phyloP scores from a whole-genome alignment of 495 filamentous ascomycete species.

The Aspergillus indologenus region DNA sequence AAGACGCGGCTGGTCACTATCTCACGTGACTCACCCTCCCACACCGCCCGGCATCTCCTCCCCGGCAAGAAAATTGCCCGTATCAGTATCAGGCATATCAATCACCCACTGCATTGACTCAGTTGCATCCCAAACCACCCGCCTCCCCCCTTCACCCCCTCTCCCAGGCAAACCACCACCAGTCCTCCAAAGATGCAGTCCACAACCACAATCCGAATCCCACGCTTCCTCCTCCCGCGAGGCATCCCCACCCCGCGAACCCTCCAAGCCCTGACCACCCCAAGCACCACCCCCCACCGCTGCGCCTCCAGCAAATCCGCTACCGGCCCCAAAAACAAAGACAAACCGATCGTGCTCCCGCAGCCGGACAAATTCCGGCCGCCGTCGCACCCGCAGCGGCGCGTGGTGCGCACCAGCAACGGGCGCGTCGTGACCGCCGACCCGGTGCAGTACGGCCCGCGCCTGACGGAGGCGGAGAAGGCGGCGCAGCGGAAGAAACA shows the following conservation, averaged over 20 bases:
- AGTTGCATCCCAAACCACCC: not conserved
- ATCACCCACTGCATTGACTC: not conserved
- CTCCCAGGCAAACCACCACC: not conserved
- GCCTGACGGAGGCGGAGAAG: slow-evolving; percentile 55
- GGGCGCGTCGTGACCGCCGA: slow-evolving; percentile 26
- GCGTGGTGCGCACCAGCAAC: slow-evolving; percentile 38
- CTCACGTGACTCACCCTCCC: not conserved
- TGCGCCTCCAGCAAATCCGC: slow-evolving; percentile 24
- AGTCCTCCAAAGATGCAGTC: slow-evolving; percentile 19
- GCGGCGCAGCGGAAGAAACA: slow-evolving; percentile 58
- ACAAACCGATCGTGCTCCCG: slow-evolving; percentile 62
- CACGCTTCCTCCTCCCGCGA: slow-evolving; percentile 42
- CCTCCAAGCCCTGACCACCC: slow-evolving; percentile 24
- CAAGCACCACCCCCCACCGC: slow-evolving; percentile 16
- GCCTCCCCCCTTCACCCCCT: not conserved
- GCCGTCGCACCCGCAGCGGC: slow-evolving; percentile 71
- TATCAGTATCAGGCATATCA: not conserved
- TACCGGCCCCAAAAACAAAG: slow-evolving; percentile 7
- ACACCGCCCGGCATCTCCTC: not conserved
- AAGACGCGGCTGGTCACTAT: not conserved
- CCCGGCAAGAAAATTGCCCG: not conserved
- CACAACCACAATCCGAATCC: slow-evolving; percentile 37
- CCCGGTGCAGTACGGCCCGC: slow-evolving; percentile 64
- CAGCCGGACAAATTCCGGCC: slow-evolving; percentile 82
- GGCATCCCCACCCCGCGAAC: slow-evolving; percentile 33